Percentiles rank a stretch among this genome's conserved stretches.
These are phyloP conservation scores for Mortierella polycephala DNA, from an alignment of 371 early-diverging fungal species.

Conservation along the genomic window DNA sequence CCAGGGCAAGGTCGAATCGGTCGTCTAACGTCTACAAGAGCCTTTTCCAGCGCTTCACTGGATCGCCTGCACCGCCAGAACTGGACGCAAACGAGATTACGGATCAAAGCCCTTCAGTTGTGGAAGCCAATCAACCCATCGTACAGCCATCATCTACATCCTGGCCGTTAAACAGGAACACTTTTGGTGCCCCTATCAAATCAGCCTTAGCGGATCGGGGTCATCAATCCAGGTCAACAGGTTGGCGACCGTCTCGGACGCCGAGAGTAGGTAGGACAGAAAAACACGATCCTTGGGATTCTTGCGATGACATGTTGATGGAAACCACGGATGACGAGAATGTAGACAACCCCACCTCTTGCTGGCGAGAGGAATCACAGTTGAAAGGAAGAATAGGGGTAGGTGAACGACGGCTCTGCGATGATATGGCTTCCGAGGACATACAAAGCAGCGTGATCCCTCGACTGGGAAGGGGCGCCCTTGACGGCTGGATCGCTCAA, in stretches of 20 bases:
- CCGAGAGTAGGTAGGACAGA: background rate
- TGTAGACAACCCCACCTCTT: background rate
- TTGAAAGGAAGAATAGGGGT: slow-evolving; percentile 22
- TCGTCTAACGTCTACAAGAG: background rate
- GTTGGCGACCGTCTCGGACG: background rate
- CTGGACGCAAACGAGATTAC: no score
- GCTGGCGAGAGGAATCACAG: slow-evolving; percentile 2
- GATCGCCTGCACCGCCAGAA: no score
- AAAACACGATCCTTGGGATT: slow-evolving; percentile 26
- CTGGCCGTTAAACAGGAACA: slow-evolving; percentile 25
- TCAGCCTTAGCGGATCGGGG: slow-evolving; percentile 2
- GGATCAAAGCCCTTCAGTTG: no score
- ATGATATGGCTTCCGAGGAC: background rate
- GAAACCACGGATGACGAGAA: slow-evolving; percentile 15
- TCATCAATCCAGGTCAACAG: background rate
- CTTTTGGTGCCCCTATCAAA: slow-evolving; percentile 11
- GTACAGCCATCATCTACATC: background rate
- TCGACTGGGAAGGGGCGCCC: background rate
- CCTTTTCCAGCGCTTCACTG: slow-evolving; percentile 7
- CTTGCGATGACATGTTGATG: slow-evolving; percentile 29
- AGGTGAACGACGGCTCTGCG: slow-evolving; percentile 12
- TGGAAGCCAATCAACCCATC: no score
- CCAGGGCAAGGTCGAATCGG: background rate
- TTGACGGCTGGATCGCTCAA: slow-evolving; percentile 29
- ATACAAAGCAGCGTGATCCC: background rate